A percentile compares a stretch with the other conserved stretches of the same genome.
These are phyloP conservation scores for Ogataea hybrid DNA, from an alignment of 1,139 yeast species.

Conservation along the genomic window DNA sequence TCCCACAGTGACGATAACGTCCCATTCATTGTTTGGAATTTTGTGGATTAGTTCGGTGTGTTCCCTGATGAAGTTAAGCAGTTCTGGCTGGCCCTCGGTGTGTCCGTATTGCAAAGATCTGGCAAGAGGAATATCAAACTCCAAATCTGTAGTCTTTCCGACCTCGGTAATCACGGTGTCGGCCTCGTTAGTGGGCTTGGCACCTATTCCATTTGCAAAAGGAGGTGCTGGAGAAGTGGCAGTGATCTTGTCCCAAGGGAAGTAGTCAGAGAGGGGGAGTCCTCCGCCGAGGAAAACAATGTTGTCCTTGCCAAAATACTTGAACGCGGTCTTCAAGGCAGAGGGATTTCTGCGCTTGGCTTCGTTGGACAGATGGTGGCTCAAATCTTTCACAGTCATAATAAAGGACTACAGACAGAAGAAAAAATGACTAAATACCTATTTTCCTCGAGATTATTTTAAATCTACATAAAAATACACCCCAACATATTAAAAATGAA, in stretches of 20 bases:
- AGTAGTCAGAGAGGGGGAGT: slow-evolving; percentile 82
- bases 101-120: slow-evolving; percentile 90
- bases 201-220: slow-evolving; percentile 72
- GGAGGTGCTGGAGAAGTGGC: slow-evolving; percentile 78
- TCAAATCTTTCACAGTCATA: slow-evolving; percentile 53
- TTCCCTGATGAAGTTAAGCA: slow-evolving; percentile 64
- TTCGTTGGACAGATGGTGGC: slow-evolving; percentile 75
- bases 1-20: slow-evolving; percentile 61
- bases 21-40: slow-evolving; percentile 65
- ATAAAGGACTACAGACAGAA: neutral
- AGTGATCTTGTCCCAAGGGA: slow-evolving; percentile 79
- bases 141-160: slow-evolving; percentile 44
- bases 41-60: slow-evolving; percentile 73
- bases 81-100: slow-evolving; percentile 76
- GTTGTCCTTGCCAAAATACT: slow-evolving; percentile 68
- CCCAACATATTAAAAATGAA: neutral
- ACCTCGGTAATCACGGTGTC: slow-evolving; percentile 39
- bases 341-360: slow-evolving; percentile 76
- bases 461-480: neutral
- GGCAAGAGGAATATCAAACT: slow-evolving; percentile 68
- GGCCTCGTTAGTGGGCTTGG: slow-evolving; percentile 53
- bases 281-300: slow-evolving; percentile 95
- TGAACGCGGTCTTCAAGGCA: slow-evolving; percentile 80
- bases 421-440: neutral
- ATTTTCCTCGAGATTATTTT: neutral